Conservation (phyloP, 768 basidiomycete species). For the Cystofilobasidium bisporidii region DNA sequence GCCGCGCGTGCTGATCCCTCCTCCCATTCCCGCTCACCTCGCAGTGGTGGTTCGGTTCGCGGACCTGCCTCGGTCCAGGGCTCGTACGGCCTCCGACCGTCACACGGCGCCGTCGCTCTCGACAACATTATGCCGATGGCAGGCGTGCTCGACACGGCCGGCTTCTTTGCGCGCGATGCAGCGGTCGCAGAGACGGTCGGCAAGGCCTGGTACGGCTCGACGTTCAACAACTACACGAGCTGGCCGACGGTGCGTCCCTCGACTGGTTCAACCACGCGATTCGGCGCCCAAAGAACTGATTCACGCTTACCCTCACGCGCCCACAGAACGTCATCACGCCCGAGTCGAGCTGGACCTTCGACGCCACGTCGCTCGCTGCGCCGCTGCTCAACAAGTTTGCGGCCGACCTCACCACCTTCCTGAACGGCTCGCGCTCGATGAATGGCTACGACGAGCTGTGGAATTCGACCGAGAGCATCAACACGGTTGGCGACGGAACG, state of each 20-base stretch:
- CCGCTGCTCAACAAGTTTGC: conserved; percentile 32
- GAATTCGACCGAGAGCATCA: conserved; percentile 31
- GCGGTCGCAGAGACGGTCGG: conserved; percentile 29
- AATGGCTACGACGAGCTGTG: conserved; percentile 30
- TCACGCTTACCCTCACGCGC: too few relatives aligned
- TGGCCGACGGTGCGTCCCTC: conserved; percentile 32
- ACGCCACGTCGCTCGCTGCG: conserved; percentile 27
- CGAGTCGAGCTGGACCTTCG: conserved; percentile 30
- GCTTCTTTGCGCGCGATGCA: conserved; percentile 33
- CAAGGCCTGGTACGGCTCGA: conserved; percentile 34
- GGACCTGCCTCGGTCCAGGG: conserved; percentile 33
- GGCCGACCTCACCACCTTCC: conserved; percentile 27
- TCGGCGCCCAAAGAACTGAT: too few relatives aligned
- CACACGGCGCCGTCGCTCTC: conserved; percentile 32
- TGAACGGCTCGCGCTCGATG: conserved; percentile 29
- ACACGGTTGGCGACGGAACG: neutral
- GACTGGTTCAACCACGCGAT: too few relatives aligned
- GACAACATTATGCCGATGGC: conserved; percentile 33
- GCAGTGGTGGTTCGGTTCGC: conserved; percentile 33
- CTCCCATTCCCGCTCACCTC: too few relatives aligned
- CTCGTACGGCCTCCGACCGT: conserved; percentile 35
- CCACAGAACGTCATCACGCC: conserved; percentile 32
- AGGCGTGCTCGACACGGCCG: conserved; percentile 32
- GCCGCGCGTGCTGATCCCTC: too few relatives aligned
- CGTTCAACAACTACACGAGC: conserved; percentile 29